Percentiles rank a stretch among this genome's conserved stretches.
These are phyloP conservation scores for Candida sp. DNA, from an alignment of 1,139 yeast genomes.

Conservation along the genomic window DNA sequence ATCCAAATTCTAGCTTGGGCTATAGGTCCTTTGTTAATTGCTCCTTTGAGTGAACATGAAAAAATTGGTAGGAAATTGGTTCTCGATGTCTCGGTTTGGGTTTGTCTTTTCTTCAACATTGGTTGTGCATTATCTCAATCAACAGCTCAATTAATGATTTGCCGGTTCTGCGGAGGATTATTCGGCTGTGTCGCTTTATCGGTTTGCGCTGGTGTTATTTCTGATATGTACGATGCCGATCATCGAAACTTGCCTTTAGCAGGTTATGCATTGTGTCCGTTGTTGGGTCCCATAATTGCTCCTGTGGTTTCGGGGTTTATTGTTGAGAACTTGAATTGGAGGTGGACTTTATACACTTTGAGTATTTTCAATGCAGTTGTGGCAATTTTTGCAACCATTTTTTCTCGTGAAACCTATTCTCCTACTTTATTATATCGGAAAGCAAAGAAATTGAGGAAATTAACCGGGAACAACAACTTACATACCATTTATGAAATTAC, in stretches of 20 bases:
- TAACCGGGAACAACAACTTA: conserved; percentile 48
- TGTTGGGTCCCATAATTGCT: conserved; percentile 32
- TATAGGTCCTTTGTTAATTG: conserved; percentile 40
- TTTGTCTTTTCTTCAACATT: conserved; percentile 33
- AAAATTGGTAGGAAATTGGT: conserved; percentile 38
- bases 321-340: conserved; percentile 36
- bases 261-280: conserved; percentile 28
- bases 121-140: conserved; percentile 40
- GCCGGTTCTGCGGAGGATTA: conserved; percentile 38
- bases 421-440: conserved; percentile 50
- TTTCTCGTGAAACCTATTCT: conserved; percentile 55
- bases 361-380: conserved; percentile 51
- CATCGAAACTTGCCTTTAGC: conserved; percentile 18
- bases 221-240: conserved; percentile 24
- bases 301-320: conserved; percentile 30
- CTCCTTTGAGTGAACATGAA: conserved; percentile 45
- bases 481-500: conserved; percentile 48
- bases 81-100: conserved; percentile 34
- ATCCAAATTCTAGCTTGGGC: conserved; percentile 49
- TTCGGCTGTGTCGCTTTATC: conserved; percentile 41
- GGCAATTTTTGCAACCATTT: conserved; percentile 39
- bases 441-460: conserved; percentile 42
- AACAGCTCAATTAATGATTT: conserved; percentile 38
- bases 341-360: conserved; percentile 62
- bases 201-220: conserved; percentile 27